Conservation (phyloP, 768 basidiomycete genomes). For the Termitomyces sp. region DNA sequence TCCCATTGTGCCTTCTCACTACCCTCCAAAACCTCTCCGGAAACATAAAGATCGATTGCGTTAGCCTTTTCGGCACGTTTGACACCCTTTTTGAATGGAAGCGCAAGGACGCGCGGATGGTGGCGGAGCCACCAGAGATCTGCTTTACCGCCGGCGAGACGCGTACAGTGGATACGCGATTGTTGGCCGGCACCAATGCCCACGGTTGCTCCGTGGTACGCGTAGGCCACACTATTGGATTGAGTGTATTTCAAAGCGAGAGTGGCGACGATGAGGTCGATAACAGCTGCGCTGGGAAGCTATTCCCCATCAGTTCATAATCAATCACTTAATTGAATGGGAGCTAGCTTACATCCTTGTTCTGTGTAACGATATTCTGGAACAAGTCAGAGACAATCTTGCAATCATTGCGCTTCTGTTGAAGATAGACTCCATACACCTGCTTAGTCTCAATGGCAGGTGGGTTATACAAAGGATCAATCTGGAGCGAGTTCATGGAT, state of each 20-base stretch:
- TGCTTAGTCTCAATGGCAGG: constrained; percentile 85
- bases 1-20: constrained; percentile 93
- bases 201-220: constrained; percentile 85
- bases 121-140: constrained; percentile 99
- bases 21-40: constrained; percentile 82
- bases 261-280: constrained; percentile 94
- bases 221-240: constrained; percentile 97
- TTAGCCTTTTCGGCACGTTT: constrained; percentile 99
- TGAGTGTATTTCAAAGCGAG: constrained; percentile 98
- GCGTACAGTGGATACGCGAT: constrained; percentile 98
- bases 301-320: constrained; percentile 23
- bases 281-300: constrained; percentile 72
- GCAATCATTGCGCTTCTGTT: constrained; percentile 86
- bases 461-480: constrained; percentile 81
- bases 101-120: constrained; percentile 85
- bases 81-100: constrained; percentile 96
- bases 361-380: constrained; percentile 82
- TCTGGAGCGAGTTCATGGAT: constrained; percentile 40
- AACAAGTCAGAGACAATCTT: constrained; percentile 82
- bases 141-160: constrained; percentile 95
- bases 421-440: constrained; percentile 87
- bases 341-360: constrained; percentile 62
- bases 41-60: constrained; percentile 95
- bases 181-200: constrained; percentile 98
- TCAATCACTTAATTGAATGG: background rate